Evolutionary conservation across 345 rosid species (phyloP).

Genomic region (Bruguiera parviflora): DNA sequence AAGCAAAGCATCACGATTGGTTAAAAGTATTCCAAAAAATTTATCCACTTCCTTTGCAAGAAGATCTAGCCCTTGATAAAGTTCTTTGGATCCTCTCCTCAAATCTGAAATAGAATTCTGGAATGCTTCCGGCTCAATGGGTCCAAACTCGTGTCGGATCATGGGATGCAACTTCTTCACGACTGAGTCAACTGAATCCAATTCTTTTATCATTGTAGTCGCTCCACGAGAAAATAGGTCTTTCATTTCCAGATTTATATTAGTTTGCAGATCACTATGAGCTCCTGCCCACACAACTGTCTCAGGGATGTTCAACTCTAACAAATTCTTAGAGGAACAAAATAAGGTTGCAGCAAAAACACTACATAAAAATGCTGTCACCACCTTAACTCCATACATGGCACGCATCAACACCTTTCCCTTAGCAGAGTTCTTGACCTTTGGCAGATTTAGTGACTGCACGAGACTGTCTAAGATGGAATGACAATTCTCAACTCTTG

Average conservation of each 20-base stretch:
- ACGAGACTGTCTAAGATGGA: conserved; percentile 52
- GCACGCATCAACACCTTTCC: conserved; percentile 90
- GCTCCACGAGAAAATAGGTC: conserved; percentile 34
- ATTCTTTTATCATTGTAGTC: conserved; percentile 53
- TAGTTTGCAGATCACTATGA: conserved; percentile 50
- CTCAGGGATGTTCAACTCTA: conserved; percentile 50
- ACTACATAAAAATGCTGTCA: conserved; percentile 66
- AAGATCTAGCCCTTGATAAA: conserved; percentile 63
- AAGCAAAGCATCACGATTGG: conserved; percentile 82
- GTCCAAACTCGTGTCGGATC: conserved; percentile 47
- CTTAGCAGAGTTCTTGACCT: conserved; percentile 85
- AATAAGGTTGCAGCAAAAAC: conserved; percentile 72
- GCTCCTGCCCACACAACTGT: conserved; percentile 54
- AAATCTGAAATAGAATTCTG: conserved; percentile 38
- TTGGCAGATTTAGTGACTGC: conserved; percentile 61
- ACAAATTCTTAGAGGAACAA: conserved; percentile 49
- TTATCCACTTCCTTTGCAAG: conserved; percentile 64
- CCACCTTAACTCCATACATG: conserved; percentile 81
- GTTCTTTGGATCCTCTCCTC: conserved; percentile 39
- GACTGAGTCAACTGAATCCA: conserved; percentile 51
- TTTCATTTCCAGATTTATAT: conserved; percentile 51
- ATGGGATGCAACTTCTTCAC: conserved; percentile 62
- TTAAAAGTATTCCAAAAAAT: conserved; percentile 73
- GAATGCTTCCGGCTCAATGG: conserved; percentile 36
- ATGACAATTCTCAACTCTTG: conserved; percentile 54